Base-by-base conservation (phyloP, 1,284 basidiomycete genomes). In the Boletus mariae region DNA sequence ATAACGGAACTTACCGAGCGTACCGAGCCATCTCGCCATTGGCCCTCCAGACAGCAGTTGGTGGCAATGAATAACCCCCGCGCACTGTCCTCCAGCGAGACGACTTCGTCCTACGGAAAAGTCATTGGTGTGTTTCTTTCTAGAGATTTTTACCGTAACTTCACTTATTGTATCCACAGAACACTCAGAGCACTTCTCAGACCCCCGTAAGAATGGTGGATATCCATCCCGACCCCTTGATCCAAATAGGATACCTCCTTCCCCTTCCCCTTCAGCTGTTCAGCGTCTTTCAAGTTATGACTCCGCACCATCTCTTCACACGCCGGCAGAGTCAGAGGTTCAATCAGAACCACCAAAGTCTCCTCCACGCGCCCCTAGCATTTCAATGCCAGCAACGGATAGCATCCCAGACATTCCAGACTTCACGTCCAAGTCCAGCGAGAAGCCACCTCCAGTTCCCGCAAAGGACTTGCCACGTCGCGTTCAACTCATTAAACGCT, bases 211-310 rank as follows among this genome's bases (percentile, higher is more conserved):
- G 35, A 49, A 51, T 5, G 41, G 47, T 41, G 53, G 51, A 12
- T 50, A 63, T 57, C 47, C 56, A 38, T 54, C 53, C 32, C 45
- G 59, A 53, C 32, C 68, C 60, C 17, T 73, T 40, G 80, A 86
- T 66, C 85, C 86, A 28, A 84, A 86, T 60, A 68, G 71, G 9
- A 85, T 86, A 53, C 79, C 80, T 28, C 77, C 80, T 12, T 86
- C 84, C 25, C 82, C 83, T 51, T 83, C 80, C 52, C 76, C 68
- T n/a, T 92, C 82, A 32, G 92, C 92, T 2, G 71, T 92, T 17
- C 82, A 85, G 48, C 75, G 81, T 20, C 74, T 93, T 25, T 85
- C 88, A 2, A 74, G 70, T 23, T 77, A 79, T 49, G 68, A 85
- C 58, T 75, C 77, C 44, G 75, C 80, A 9, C 80, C 82, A 6